Base-by-base conservation (phyloP, 176 grass and related monocot species). In the Lolium multiflorum region DNA sequence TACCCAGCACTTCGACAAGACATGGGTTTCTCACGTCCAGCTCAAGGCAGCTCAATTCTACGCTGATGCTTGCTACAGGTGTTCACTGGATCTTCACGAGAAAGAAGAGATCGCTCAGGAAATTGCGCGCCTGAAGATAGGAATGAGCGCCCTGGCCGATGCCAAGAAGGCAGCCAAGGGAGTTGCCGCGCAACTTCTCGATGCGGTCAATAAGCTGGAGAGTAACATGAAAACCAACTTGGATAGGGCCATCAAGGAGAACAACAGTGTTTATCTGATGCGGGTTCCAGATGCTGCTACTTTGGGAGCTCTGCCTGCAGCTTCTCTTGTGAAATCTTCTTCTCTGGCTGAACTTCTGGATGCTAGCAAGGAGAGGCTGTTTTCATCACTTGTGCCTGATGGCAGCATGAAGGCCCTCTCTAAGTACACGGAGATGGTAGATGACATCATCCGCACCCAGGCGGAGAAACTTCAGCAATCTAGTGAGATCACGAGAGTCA, bases 401-500 rank as follows among this genome's bases (percentile, higher is more conserved):
- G 92, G 87, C 76, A 97, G 97, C 90, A 99, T 96, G 92, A 99
- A 94, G 79, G 92, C 94, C 18, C 90, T 99, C 18, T 99, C 97
- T 38, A 99, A 97, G 87, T 97, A 99, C 85, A 99, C 97, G 1
- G 97, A 94, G 84, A 99, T 99, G 94, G 94, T 97, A 81, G 97
- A 99, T 91, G 77, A 91, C 41, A 93, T 97, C 72, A 99, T 99
- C 66, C 82, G 97, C 71, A 97, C 85, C 56, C 97, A 99, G 46
- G 97, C 97, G 5, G 97, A 99, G 73, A 99, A 99, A 89, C 80
- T 99, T 74, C 97, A 97, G 88, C 90, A 99, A 92, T 92, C 93
- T 41, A 99, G 97, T 88, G 97, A 99, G 83, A 91, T 99, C 57
- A 93, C 97, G 74, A 90, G 97, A 82, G 90, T 99, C 83, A 97